A percentile compares a stretch with the other conserved stretches of the same genome.
Evolutionary conservation across 257 asterid genomes (phyloP).

Genomic region (Thymus quinquecostatus): DNA sequence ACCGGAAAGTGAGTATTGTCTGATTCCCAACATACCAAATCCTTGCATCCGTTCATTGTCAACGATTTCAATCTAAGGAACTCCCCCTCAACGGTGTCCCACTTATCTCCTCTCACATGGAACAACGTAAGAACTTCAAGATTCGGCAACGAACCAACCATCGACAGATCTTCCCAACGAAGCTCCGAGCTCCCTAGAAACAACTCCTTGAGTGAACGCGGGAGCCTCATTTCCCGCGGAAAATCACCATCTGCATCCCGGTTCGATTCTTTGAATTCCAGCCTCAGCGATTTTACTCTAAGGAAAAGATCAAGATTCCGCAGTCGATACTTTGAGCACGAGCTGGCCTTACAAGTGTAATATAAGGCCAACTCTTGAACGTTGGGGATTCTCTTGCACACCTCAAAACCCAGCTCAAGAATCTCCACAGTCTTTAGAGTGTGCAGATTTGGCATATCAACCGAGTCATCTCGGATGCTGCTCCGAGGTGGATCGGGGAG

Average conservation of each 20-base stretch:
- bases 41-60: neutral
- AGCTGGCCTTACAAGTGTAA: neutral
- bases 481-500: too few relatives aligned
- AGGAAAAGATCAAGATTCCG: neutral
- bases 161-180: neutral
- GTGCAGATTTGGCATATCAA: too few relatives aligned
- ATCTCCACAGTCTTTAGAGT: neutral
- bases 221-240: neutral
- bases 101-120: neutral
- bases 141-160: constrained; percentile 8
- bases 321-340: neutral
- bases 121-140: neutral
- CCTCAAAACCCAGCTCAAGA: neutral
- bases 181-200: neutral
- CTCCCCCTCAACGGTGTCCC: neutral
- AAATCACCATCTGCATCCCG: neutral
- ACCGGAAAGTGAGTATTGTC: constrained; percentile 4
- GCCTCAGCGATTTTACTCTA: neutral
- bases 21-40: neutral
- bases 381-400: neutral
- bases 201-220: neutral
- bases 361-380: neutral
- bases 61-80: neutral
- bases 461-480: too few relatives aligned
- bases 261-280: too few relatives aligned